Base-by-base conservation (phyloP, 768 basidiomycete genomes). In the Leccinum sublutescens region DNA sequence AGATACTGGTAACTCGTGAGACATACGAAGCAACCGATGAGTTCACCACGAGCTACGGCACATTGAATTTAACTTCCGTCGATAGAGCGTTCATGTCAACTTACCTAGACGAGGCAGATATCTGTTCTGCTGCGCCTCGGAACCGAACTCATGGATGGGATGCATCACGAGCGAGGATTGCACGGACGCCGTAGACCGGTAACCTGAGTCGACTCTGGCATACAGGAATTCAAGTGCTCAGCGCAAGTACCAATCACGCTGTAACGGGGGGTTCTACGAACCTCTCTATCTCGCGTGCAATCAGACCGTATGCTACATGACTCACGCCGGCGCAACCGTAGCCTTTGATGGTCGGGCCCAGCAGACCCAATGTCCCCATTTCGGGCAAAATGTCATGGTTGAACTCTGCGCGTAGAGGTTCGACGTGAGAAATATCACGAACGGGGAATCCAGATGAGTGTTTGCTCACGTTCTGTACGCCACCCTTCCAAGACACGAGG, bases 161-260 rank as follows among this genome's bases (percentile, higher is more conserved):
- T 96, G 93, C 95, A 99, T 99, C 12, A 96, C 93, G 27, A 99
- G 84, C 19, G 93, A 95, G 1, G 91, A 93, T 73, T 98, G 96
- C 3, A 98, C 96, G 17, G 95, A 97, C 62, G 94, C 87, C 4
- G 88, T 95, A 5, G 93, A 95, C 25, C 96, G 90, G 69, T 97
- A 98, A 0, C 96, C 96, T 2, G 95, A 98, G 71, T 99, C 96
- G 40, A 98, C 87, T 62, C 95, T 94, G 65, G 15, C 0, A 54
- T 59, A 58, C 34, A 2, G 17, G 15, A 23, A 48, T 54, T 40
- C 33, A 12, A 19, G 7, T 5, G 49, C 17, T 62, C 48, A 64
- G 53, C n/a, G 29, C 33, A 34, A 45, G 21, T 5, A 47, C 27
- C 10, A 45, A 19, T 17, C 45, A 40, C 43, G 45, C 25, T 50